These are phyloP conservation scores for Forsythia suspensa DNA, from an alignment of 257 asterid genomes.

Conservation along the genomic window DNA sequence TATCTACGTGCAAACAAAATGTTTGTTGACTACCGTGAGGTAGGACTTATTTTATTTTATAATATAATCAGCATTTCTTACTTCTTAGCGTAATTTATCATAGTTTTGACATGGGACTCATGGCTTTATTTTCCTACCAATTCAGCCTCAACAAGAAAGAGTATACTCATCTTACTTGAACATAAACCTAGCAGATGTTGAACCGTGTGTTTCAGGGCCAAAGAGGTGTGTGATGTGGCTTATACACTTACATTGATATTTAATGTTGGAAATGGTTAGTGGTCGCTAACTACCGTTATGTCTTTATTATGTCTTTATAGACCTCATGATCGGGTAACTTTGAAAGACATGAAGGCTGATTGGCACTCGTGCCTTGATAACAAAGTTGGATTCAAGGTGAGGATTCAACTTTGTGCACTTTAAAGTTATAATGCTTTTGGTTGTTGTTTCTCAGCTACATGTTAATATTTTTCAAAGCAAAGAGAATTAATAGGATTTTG, in stretches of 20 bases:
- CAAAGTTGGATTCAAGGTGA: conserved; percentile 94
- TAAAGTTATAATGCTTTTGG: conserved; percentile 1
- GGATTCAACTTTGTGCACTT: conserved; percentile 13
- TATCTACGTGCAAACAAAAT: conserved; percentile 90
- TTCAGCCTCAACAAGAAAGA: conserved; percentile 87
- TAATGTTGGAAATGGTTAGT: conserved; percentile 8
- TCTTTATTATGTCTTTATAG: conserved; percentile 39
- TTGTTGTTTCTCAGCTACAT: conserved; percentile 6
- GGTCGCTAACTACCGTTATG: conserved; percentile 11
- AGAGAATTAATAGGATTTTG: background rate
- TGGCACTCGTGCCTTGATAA: conserved; percentile 93
- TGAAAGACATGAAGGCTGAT: conserved; percentile 89
- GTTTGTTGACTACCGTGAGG: conserved; percentile 93
- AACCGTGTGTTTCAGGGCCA: conserved; percentile 92
- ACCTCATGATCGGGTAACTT: conserved; percentile 91
- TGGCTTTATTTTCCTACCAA: conserved; percentile 19
- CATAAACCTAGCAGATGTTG: conserved; percentile 70
- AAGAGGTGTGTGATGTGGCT: conserved; percentile 53
- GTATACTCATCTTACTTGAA: conserved; percentile 71
- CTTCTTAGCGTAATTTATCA: background rate
- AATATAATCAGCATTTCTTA: background rate
- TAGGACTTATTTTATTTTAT: conserved; percentile 22
- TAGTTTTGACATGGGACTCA: conserved; percentile 13
- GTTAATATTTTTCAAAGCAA: background rate
- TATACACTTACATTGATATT: background rate